These are phyloP conservation scores for Themeda triandra DNA, from an alignment of 176 grass and related monocot species.

Conservation along the genomic window DNA sequence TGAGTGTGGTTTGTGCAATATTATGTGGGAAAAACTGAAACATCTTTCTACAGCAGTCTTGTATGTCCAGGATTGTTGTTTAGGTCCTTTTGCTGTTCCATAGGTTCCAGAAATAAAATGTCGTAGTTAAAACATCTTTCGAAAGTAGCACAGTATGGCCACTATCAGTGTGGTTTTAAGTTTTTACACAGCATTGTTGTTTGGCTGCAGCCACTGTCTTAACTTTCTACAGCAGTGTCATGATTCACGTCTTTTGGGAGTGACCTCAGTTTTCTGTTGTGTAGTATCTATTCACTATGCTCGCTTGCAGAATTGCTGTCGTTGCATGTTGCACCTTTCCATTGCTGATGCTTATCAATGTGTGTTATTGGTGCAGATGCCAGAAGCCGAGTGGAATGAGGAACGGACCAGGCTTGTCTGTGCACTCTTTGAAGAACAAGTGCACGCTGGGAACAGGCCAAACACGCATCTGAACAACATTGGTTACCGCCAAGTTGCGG, in stretches of 20 bases:
- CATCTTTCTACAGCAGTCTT: background rate
- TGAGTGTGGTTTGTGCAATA: no score
- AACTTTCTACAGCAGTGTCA: background rate
- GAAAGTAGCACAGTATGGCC: background rate
- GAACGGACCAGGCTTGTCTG: constrained; percentile 36
- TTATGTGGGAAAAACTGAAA: background rate
- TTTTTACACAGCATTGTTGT: background rate
- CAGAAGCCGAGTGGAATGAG: constrained; percentile 50
- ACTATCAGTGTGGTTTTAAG: background rate
- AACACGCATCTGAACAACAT: constrained; percentile 43
- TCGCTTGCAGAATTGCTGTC: background rate
- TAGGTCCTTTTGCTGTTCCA: background rate
- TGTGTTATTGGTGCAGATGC: constrained; percentile 25
- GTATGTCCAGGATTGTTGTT: background rate
- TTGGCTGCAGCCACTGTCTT: background rate
- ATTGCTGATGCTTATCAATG: background rate
- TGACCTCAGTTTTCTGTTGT: background rate
- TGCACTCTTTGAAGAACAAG: constrained; percentile 45
- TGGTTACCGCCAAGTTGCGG: constrained; percentile 29
- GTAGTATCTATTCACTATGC: background rate
- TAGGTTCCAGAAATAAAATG: background rate
- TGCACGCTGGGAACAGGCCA: constrained; percentile 33
- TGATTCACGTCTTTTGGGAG: background rate
- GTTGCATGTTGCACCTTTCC: background rate
- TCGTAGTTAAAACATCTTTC: background rate